A percentile compares a stretch with the other conserved stretches of the same genome.
Evolutionary conservation across 208 protist genomes (phyloP).

Genomic region (Acanthamoeba castellanii): DNA sequence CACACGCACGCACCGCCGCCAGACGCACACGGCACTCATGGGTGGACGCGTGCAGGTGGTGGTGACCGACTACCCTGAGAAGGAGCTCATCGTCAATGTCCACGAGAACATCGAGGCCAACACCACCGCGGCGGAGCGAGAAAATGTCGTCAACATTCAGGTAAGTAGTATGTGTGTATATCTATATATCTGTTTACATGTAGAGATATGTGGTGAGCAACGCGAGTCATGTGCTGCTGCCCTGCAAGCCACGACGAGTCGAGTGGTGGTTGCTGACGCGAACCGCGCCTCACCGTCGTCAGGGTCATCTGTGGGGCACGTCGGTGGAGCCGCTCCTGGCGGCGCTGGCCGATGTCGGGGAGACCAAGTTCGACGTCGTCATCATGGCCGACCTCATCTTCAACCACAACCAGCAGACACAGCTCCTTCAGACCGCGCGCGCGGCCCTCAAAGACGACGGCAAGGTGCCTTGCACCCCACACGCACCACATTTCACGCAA

Average conservation of each 20-base stretch:
- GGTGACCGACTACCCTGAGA: slow-evolving; percentile 78
- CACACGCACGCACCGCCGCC: slow-evolving; percentile 11
- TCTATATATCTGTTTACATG: neutral
- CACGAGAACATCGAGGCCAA: slow-evolving; percentile 70
- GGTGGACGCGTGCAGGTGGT: slow-evolving; percentile 12
- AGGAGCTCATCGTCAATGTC: slow-evolving; percentile 75
- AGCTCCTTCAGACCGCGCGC: slow-evolving; percentile 64
- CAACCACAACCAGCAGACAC: slow-evolving; percentile 74
- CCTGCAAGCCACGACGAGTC: neutral
- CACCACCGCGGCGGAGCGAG: neutral
- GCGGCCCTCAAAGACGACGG: slow-evolving; percentile 69
- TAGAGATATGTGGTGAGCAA: too few species aligned
- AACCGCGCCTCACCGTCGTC: neutral
- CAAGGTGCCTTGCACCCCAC: slow-evolving; percentile 23
- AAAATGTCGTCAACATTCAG: slow-evolving; percentile 21
- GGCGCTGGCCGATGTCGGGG: neutral
- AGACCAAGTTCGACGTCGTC: slow-evolving; percentile 79
- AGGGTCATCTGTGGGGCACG: slow-evolving; percentile 65
- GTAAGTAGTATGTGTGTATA: neutral
- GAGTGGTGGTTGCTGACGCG: neutral
- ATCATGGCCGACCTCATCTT: slow-evolving; percentile 81
- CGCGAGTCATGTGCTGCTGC: too few species aligned
- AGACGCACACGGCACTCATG: neutral
- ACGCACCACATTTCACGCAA: neutral
- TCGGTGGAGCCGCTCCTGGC: slow-evolving; percentile 34